phyloP scores from a whole-genome alignment of 2,329 filamentous ascomycete species.

The Fusarium clavum region DNA sequence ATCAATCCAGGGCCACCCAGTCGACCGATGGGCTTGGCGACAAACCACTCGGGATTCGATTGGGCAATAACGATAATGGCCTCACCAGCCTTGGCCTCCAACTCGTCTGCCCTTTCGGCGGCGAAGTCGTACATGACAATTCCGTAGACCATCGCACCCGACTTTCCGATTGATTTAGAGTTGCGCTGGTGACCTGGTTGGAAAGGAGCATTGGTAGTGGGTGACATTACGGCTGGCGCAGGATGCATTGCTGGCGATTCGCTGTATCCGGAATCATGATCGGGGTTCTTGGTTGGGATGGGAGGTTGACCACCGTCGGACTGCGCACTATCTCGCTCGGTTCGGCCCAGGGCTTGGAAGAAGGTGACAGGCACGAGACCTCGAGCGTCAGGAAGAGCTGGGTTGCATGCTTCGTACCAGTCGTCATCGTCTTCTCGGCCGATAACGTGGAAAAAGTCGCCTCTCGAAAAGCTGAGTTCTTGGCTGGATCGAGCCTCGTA shows the following conservation, averaged over 20 bases:
- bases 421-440: constrained; percentile 92
- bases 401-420: constrained; percentile 99
- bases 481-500: constrained; percentile 82
- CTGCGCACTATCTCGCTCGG: constrained; percentile 86
- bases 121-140: constrained; percentile 98
- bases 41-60: constrained; percentile 99
- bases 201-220: constrained; percentile 31
- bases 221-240: constrained; percentile 32
- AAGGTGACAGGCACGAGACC: constrained; percentile 94
- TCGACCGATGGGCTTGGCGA: constrained; percentile 97
- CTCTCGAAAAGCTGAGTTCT: constrained; percentile 90
- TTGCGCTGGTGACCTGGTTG: constrained; percentile 56
- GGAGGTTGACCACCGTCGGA: constrained; percentile 67
- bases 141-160: constrained; percentile 92
- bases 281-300: constrained; percentile 68
- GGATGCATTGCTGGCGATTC: constrained; percentile 51
- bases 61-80: constrained; percentile 98
- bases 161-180: constrained; percentile 64
- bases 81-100: constrained; percentile 94
- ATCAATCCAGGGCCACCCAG: constrained; percentile 96
- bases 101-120: constrained; percentile 93
- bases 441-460: constrained; percentile 98
- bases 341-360: constrained; percentile 93
- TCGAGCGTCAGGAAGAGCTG: constrained; percentile 83
- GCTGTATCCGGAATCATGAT: constrained; percentile 90